These are phyloP conservation scores for Cystobasidium ongulense DNA, from an alignment of 768 basidiomycete species.

Conservation along the genomic window DNA sequence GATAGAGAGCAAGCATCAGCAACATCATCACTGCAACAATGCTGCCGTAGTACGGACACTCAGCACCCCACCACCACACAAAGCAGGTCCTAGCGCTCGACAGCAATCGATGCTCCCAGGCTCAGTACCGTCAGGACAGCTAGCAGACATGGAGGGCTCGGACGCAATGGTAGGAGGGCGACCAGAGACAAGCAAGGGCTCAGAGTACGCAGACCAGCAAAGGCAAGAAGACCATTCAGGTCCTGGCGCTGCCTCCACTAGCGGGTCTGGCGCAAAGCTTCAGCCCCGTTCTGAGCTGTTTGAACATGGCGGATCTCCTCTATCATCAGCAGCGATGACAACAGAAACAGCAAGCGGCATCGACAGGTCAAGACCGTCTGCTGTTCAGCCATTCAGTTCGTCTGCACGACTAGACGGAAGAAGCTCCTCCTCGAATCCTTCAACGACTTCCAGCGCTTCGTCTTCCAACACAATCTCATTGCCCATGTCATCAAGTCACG, in stretches of 20 bases:
- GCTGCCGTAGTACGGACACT: no score
- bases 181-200: no score
- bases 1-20: no score
- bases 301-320: neutral
- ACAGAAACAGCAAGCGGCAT: neutral
- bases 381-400: neutral
- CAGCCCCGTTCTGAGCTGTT: neutral
- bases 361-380: neutral
- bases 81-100: neutral
- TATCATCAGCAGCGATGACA: neutral
- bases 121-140: no score
- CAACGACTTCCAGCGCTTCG: neutral
- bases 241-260: no score
- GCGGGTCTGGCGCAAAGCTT: neutral
- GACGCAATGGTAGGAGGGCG: neutral
- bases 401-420: neutral
- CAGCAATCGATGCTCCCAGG: neutral
- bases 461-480: slow-evolving; percentile 7
- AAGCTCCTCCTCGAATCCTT: neutral
- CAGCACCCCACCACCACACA: neutral
- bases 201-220: no score
- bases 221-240: no score
- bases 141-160: neutral
- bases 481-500: neutral
- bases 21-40: no score